Base-by-base conservation (phyloP, 2,329 filamentous ascomycete species). In the Sporothrix phasma region DNA sequence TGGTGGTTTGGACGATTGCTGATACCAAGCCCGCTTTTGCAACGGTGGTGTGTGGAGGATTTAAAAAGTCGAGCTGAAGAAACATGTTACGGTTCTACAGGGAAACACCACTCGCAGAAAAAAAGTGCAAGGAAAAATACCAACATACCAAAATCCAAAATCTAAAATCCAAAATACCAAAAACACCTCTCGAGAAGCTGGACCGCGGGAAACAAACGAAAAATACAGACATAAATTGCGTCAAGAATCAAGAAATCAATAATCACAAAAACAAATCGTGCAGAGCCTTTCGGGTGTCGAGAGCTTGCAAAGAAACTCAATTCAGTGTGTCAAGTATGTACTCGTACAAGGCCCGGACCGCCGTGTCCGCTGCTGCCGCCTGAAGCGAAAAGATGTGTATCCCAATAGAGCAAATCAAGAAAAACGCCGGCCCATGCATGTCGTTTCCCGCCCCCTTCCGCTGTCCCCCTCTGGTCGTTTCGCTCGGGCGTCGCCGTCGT, bases 341-440 rank as follows among this genome's bases (percentile, higher is more conserved):
- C 31, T 39, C 31, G 51, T 56, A 24, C 51, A 56, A 29, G 5
- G 22, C 54, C 3, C 31, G n/a, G 51, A 15, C 34, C n/a, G 10
- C n/a, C 31, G 5, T 37, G 54, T 29, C n/a, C 34, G 31, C 29
- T 26, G 8, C n/a, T 43, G 22, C 37, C 22, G 26, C 56, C 41
- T 22, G 19, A 46, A 60, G 11, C n/a, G 41, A 53, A 62, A 62
- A 62, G 53, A 43, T 37, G 51, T 60, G 56, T 60, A 34, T 47
- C 41, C 24, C 56, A 56, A 66, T 51, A 61, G 4, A n/a, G n/a
- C n/a, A 29, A 49, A 41, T 7, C 41, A 29, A 41, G n/a, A 49
- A 29, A 54, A 17, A 62, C 64, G 60, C 63, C 63, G 37, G 46
- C 41, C 29, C 49, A 64, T 53, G 56, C 46, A 61, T 51, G 37